phyloP scores from a whole-genome alignment of 2,329 filamentous ascomycete species.

The Penicillium brasilianum region DNA sequence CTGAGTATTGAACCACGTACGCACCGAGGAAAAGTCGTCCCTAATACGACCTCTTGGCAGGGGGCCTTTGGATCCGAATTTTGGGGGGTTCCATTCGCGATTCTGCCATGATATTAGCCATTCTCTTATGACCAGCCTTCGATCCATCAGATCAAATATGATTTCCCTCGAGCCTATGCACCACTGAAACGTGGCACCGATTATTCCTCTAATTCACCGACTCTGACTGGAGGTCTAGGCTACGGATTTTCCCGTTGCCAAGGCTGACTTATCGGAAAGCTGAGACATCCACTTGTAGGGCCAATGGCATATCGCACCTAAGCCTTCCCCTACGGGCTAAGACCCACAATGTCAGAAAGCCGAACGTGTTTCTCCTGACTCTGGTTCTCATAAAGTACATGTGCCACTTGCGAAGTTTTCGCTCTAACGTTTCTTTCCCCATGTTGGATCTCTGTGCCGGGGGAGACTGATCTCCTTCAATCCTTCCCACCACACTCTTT shows the following conservation, averaged over 20 bases:
- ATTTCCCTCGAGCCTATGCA: not conserved
- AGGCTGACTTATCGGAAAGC: not conserved
- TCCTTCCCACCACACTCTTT: not conserved
- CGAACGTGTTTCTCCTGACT: not conserved
- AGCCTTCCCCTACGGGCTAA: not conserved
- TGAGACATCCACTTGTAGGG: not conserved
- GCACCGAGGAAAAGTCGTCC: not conserved
- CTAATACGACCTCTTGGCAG: not conserved
- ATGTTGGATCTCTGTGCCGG: not conserved
- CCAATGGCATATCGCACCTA: slow-evolving; percentile 1
- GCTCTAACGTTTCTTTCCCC: not conserved
- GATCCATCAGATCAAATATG: not conserved
- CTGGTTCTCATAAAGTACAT: not conserved
- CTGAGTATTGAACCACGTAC: not conserved
- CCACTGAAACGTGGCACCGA: not conserved
- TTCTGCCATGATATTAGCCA: not conserved
- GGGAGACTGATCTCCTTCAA: not conserved
- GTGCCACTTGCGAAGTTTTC: not conserved
- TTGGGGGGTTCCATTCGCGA: not conserved
- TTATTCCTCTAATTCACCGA: not conserved
- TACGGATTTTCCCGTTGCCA: slow-evolving; percentile 5
- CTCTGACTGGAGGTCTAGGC: not conserved
- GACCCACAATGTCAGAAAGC: not conserved
- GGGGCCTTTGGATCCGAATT: not conserved
- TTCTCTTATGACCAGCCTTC: not conserved